Evolutionary conservation across 2,329 filamentous ascomycete genomes (phyloP), one percentile per base, ranked within the genome.

Genomic region (Niveomyces coronatus): DNA sequence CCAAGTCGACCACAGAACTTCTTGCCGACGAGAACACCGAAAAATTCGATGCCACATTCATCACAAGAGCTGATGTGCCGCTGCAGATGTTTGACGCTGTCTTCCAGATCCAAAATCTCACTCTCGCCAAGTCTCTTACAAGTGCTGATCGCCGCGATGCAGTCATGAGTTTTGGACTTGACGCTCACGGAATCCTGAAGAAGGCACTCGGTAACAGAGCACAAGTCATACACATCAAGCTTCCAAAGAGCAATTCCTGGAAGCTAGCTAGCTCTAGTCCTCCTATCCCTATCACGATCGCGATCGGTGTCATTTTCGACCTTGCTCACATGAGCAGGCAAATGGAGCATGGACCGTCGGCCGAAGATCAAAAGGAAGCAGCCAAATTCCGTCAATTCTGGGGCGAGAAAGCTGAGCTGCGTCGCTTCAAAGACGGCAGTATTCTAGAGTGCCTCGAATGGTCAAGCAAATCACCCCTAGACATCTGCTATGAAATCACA

Each of bases 391-490:
- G 85, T 24, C 76, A 80, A 23, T 96, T 98, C 55, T 98, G 93
- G 91, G 91, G 89, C 6, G 82, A 89, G 9, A 94, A 91, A 56
- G 76, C 91, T 2, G 91, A 98, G 57, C 69, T 98, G 31, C 77
- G 91, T 46, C 83, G 91, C 15, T 98, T 98, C 67, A 93, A 88
- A 51, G 87, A 96, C 52, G 91, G 91, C 16, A 89, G 82, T 49
- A 95, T 98, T 47, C 70, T 87, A 8, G 93, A 98, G 58, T 94
- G 85, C 52, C 67, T 96, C 20, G 80, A 94, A 15, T 98, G 91
- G 91, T 69, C 69, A 3, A 73, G 79, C 46, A 70, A 74, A 39
- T 65, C 72, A 2, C 65, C 76, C 2, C 65, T 70, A 3, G 74
- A 79, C 6, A 76, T 94, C 15, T 75, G 86, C 37, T 74, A 86